phyloP scores from a whole-genome alignment of 169 alveolate genomes.

The Eimeria maxima region DNA sequence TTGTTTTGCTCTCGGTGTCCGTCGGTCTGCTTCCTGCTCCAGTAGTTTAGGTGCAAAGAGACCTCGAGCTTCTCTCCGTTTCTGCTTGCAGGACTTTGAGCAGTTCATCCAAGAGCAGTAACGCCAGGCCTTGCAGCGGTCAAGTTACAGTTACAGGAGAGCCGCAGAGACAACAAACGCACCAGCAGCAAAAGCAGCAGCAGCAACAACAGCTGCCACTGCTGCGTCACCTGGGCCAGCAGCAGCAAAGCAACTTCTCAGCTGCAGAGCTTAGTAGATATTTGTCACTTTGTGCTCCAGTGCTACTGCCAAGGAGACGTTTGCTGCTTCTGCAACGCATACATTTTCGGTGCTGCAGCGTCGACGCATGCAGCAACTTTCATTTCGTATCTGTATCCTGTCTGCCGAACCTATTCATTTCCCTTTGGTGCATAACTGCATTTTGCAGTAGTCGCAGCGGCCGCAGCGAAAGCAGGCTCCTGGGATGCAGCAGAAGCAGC shows the following conservation, averaged over 20 bases:
- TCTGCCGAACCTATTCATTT: neutral
- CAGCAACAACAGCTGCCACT: too few relatives aligned
- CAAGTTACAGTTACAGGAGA: neutral
- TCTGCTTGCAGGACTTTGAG: constrained; percentile 58
- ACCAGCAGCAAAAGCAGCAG: neutral
- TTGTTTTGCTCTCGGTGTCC: neutral
- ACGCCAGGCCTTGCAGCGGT: too few relatives aligned
- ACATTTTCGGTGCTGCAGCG: neutral
- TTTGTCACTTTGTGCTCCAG: neutral
- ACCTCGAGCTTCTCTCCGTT: neutral
- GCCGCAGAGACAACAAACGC: neutral
- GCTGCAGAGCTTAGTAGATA: neutral
- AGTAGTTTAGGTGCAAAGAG: neutral
- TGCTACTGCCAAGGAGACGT: neutral
- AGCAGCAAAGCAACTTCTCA: neutral
- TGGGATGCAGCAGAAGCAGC: neutral
- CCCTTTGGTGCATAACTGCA: neutral
- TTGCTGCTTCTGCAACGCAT: neutral
- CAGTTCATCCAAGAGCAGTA: constrained; percentile 10
- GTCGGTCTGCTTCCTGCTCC: neutral
- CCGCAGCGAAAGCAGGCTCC: neutral
- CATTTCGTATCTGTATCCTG: neutral
- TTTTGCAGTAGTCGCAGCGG: constrained; percentile 8
- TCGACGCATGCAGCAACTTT: neutral
- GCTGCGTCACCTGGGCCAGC: neutral